Evolutionary conservation across 225 moss, liverwort and hornwort genomes (phyloP), one percentile per base, ranked within the genome.

Genomic region (Climacium dendroides): DNA sequence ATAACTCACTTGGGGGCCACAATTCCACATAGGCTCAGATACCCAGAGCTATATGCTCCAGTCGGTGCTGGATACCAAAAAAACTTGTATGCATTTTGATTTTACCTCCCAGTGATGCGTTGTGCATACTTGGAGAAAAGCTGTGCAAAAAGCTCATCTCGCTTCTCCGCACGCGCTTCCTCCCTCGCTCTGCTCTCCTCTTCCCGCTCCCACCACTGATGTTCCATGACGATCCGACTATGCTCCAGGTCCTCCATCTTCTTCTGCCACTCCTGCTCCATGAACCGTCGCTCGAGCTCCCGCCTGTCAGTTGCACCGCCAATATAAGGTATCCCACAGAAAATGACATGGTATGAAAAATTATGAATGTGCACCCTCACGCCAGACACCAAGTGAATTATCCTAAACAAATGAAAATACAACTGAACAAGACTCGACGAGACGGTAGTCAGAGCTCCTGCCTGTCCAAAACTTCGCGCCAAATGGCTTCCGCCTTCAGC

Each of bases 211-310:
- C 93, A 89, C 96, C 97, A 99, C 13, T 91, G 91, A 65, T 93
- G 91, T 70, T 99, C 98, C 62, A 92, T 88, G 5, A 88, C 79
- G 50, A 93, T 85, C 29, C 97, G 92, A 67, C 94, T 92, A 39
- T 92, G 95, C 90, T 99, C 98, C 67, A 97, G 91, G 87, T 92
- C 92, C 76, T 94, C 98, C 94, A 99, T 95, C 48, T 91, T 93
- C 79, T 95, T 93, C 82, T 93, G 90, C 97, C 96, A 99, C 71
- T 96, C 96, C 57, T 95, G 97, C 86, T 99, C 98, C 77, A 93
- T 90, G 41, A 90, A 67, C 71, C 94, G 80, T 70, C 95, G 91
- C 69, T 99, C 98, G 10, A 93, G 92, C 89, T 99, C 97, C 73
- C 95, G 93, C 86, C 89, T 94, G 71, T 75, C 50, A 50, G 37